Evolutionary conservation across 495 filamentous ascomycete species (phyloP), one percentile per base, ranked within the genome.

Genomic region (Darksidea phi): DNA sequence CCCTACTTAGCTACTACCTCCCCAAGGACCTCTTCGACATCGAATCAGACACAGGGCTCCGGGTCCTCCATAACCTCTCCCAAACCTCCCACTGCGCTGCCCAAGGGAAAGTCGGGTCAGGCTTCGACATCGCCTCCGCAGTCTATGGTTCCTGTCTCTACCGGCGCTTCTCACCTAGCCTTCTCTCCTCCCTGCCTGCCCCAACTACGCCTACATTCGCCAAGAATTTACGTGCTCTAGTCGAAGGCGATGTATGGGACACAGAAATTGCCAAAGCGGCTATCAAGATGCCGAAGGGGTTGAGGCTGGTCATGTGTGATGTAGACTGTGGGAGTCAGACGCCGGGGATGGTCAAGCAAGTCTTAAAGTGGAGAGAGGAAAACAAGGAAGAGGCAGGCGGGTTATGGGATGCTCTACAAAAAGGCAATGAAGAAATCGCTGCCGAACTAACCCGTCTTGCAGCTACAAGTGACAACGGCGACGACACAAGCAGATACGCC

Each of bases 71-170:
- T 76, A 97, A 97, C 72, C 82, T 98, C 32, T 85, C 93, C 6
- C 94, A 98, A 76, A 87, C 88, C 5, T 87, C 91, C 0, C 94
- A 98, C 76, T 96, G 93, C 71, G 90, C 93, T 1, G 94, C 94
- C 0, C 94, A 98, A 74, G 94, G 94, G 21, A 98, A 97, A 73
- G 85, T 98, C 6, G 94, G 94, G 48, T 92, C 88, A 1, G 94
- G 94, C 25, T 98, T 98, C 68, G 94, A 98, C 72, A 88, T 98
- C n/a, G 95, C 93, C 0, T 84, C 88, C 36, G 94, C 94, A 11
- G 88, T 94, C 36, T 96, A 91, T 69, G 94, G 94, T 13, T 89
- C 88, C 18, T 96, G 90, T 69, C 75, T 88, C 6, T 98, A 98
- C 79, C 82, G 86, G 20, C 88, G 94, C 25, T 98, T 97, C 77